Percentiles rank a stretch among this genome's conserved stretches.
Evolutionary conservation across 1,139 yeast genomes (phyloP).

Genomic region (Suhomyces bribrorum): DNA sequence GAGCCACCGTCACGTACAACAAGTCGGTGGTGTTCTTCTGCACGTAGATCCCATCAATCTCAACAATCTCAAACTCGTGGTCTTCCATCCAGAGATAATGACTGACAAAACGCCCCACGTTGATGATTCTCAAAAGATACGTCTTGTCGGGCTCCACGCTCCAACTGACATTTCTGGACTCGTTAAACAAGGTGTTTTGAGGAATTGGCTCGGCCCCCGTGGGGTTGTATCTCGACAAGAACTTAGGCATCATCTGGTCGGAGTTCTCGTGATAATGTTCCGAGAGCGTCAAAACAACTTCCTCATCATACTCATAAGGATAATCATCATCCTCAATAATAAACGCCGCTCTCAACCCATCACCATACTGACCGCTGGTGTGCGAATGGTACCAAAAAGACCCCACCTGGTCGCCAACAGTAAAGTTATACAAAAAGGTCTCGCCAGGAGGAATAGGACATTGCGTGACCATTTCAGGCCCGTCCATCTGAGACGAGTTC

Average conservation of each 20-base stretch:
- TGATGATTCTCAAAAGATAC: constrained; percentile 73
- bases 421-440: constrained; percentile 73
- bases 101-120: constrained; percentile 84
- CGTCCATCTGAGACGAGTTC: constrained; percentile 76
- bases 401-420: constrained; percentile 79
- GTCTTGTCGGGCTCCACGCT: constrained; percentile 76
- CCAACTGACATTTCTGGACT: constrained; percentile 71
- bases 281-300: constrained; percentile 60
- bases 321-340: constrained; percentile 61
- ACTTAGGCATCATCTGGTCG: constrained; percentile 51
- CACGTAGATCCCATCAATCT: constrained; percentile 78
- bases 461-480: constrained; percentile 83
- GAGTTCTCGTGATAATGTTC: constrained; percentile 85
- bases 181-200: constrained; percentile 72
- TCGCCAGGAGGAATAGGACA: constrained; percentile 82
- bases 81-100: constrained; percentile 85
- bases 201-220: constrained; percentile 98
- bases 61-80: constrained; percentile 79
- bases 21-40: constrained; percentile 61
- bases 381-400: constrained; percentile 97
- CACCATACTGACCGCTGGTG: constrained; percentile 81
- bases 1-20: constrained; percentile 73
- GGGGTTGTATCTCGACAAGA: constrained; percentile 77
- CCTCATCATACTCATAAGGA: constrained; percentile 71
- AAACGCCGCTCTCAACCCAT: constrained; percentile 84